phyloP scores from a whole-genome alignment of 441 rosid genomes.

The Capsella rubella region DNA sequence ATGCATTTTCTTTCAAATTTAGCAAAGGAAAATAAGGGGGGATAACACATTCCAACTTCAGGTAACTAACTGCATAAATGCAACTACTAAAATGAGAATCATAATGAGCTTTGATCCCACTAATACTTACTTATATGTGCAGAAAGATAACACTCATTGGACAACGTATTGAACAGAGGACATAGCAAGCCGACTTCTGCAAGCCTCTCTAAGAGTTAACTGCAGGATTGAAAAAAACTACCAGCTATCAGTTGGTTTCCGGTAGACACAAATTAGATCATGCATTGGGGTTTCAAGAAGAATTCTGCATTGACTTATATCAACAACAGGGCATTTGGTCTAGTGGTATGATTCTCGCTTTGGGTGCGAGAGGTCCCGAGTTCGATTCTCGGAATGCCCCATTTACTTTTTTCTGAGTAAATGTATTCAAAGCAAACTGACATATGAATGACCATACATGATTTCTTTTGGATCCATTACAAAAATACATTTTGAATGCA shows the following conservation, averaged over 20 bases:
- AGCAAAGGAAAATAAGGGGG: background rate
- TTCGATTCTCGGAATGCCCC: slow-evolving; percentile 84
- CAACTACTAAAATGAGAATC: background rate
- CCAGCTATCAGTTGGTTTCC: background rate
- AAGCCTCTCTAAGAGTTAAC: background rate
- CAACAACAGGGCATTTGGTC: slow-evolving; percentile 52
- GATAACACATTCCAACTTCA: background rate
- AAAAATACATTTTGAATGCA: background rate
- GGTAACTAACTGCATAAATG: background rate
- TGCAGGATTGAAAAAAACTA: background rate
- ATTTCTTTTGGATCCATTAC: background rate
- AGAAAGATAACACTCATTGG: background rate
- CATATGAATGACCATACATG: background rate
- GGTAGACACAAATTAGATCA: slow-evolving; percentile 7
- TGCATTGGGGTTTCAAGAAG: too few species aligned
- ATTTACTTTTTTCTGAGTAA: background rate
- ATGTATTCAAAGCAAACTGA: background rate
- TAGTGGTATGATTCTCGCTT: slow-evolving; percentile 97
- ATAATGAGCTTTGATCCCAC: background rate
- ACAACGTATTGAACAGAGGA: background rate
- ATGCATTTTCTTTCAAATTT: background rate
- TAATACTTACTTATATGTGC: background rate
- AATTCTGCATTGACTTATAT: background rate
- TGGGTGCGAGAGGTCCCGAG: slow-evolving; percentile 95
- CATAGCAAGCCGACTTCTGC: background rate